phyloP scores from a whole-genome alignment of 169 alveolate genomes.

The Ichthyophthirius multifiliis region DNA sequence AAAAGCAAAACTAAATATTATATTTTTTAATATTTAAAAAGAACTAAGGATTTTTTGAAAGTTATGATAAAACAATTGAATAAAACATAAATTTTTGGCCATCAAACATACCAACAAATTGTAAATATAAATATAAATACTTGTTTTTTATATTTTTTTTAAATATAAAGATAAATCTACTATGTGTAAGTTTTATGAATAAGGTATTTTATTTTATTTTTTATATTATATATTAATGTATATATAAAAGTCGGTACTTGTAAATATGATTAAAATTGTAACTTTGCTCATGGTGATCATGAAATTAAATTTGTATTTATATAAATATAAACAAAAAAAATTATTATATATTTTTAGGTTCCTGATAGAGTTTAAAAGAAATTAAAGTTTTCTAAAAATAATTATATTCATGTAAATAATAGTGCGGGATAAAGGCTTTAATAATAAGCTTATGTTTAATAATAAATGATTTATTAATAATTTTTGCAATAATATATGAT shows the following conservation, averaged over 20 bases:
- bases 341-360: neutral
- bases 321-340: too few species aligned
- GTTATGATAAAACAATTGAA: too few species aligned
- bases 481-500: neutral
- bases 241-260: neutral
- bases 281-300: constrained; percentile 4
- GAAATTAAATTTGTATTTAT: neutral
- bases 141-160: neutral
- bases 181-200: constrained; percentile 3
- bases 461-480: neutral
- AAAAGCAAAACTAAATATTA: too few species aligned
- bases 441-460: neutral
- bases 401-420: neutral
- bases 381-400: neutral
- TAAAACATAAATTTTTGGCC: too few species aligned
- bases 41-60: too few species aligned
- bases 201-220: neutral
- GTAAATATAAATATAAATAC: neutral
- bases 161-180: neutral
- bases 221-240: neutral
- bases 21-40: too few species aligned
- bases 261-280: neutral
- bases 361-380: neutral
- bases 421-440: neutral
- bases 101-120: neutral